Conservation (phyloP, 805 yeast species). For the Candida railenensis region DNA sequence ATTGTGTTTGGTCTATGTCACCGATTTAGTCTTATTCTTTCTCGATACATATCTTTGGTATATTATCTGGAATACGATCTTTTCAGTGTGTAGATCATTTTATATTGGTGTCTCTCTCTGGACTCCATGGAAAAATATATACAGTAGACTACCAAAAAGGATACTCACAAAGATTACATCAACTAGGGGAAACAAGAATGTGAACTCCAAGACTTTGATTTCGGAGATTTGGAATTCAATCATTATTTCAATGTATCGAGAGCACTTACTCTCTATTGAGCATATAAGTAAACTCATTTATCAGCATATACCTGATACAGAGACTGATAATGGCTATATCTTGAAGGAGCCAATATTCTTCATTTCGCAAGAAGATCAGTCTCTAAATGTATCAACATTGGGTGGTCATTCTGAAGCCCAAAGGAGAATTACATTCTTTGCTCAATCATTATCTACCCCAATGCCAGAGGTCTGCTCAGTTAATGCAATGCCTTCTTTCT, state of each 20-base stretch:
- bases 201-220: conserved; percentile 53
- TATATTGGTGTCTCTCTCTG: conserved; percentile 78
- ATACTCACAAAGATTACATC: conserved; percentile 68
- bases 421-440: conserved; percentile 82
- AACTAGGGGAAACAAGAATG: conserved; percentile 30
- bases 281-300: conserved; percentile 67
- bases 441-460: conserved; percentile 85
- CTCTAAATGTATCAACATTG: conserved; percentile 56
- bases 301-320: conserved; percentile 42
- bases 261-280: conserved; percentile 72
- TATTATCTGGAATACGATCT: conserved; percentile 72
- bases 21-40: conserved; percentile 70
- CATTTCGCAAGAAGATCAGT: conserved; percentile 77
- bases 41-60: conserved; percentile 87
- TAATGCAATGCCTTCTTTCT: conserved; percentile 73
- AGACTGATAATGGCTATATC: conserved; percentile 36
- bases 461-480: conserved; percentile 71
- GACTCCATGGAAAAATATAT: conserved; percentile 87
- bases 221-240: conserved; percentile 83
- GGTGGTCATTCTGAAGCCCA: conserved; percentile 73
- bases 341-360: conserved; percentile 76
- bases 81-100: conserved; percentile 69
- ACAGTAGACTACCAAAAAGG: conserved; percentile 72
- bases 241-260: conserved; percentile 79
- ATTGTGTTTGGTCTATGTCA: conserved; percentile 49